Conservation (phyloP, 2,329 filamentous ascomycete genomes). For the Curvularia lunata region DNA sequence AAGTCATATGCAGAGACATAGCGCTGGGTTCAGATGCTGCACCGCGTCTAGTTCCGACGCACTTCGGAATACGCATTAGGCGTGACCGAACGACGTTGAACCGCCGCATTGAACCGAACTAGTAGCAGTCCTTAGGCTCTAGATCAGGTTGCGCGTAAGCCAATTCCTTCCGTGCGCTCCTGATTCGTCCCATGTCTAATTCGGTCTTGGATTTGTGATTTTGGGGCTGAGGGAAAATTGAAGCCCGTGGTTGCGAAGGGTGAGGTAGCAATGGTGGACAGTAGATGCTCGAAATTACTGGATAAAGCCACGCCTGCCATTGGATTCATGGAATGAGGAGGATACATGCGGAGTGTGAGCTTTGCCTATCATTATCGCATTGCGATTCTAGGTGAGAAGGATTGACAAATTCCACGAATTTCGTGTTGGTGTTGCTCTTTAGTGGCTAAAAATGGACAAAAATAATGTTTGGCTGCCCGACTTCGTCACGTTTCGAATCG, state of each 20-base stretch:
- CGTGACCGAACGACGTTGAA: background rate
- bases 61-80: constrained; percentile 1
- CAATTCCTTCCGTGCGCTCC: background rate
- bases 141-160: background rate
- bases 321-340: background rate
- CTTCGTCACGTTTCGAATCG: background rate
- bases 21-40: background rate
- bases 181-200: background rate
- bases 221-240: background rate
- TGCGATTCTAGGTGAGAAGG: background rate
- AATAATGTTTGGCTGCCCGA: background rate
- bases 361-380: background rate
- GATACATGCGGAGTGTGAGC: background rate
- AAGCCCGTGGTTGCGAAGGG: background rate
- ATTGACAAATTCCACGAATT: background rate
- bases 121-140: background rate
- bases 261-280: background rate
- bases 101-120: background rate
- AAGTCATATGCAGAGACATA: constrained; percentile 1
- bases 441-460: background rate
- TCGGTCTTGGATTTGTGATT: background rate
- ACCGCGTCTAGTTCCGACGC: background rate
- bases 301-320: background rate
- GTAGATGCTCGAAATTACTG: background rate
- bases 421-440: constrained; percentile 1